A percentile compares a stretch with the other conserved stretches of the same genome.
Evolutionary conservation across 768 basidiomycete species (phyloP).

Genomic region (Baorangia bicolor): DNA sequence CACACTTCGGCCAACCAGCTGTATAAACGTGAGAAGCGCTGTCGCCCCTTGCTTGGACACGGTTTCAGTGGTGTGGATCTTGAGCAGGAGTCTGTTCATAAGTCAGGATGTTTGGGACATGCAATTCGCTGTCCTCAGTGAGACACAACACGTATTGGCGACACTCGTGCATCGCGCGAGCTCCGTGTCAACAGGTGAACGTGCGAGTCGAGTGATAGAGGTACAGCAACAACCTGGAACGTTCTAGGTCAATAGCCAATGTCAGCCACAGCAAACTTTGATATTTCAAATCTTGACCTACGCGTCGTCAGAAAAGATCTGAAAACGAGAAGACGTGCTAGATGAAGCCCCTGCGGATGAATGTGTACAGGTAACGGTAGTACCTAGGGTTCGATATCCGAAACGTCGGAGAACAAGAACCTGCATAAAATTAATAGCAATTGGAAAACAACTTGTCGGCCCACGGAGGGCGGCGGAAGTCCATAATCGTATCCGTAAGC

Average conservation of each 20-base stretch:
- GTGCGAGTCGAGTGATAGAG: background rate
- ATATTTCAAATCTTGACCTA: background rate
- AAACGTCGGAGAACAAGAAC: background rate
- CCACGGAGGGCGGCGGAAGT: background rate
- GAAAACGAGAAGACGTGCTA: background rate
- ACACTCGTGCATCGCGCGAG: background rate
- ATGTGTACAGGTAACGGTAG: background rate
- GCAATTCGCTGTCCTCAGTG: background rate
- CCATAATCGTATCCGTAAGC: background rate
- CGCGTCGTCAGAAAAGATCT: background rate
- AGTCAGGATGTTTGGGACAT: background rate
- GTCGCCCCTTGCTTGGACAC: background rate
- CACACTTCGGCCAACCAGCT: too few relatives aligned
- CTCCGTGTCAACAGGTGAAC: background rate
- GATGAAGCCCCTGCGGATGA: background rate
- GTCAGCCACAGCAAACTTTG: background rate
- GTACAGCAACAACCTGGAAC: too few relatives aligned
- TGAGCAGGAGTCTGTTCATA: background rate
- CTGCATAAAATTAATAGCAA: background rate
- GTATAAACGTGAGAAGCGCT: background rate
- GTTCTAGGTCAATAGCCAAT: background rate
- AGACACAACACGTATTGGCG: too few relatives aligned
- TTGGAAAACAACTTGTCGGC: background rate
- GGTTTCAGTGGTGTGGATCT: background rate
- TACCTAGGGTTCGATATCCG: background rate